phyloP scores from a whole-genome alignment of 495 filamentous ascomycete genomes.

The Xylaria telfairii region DNA sequence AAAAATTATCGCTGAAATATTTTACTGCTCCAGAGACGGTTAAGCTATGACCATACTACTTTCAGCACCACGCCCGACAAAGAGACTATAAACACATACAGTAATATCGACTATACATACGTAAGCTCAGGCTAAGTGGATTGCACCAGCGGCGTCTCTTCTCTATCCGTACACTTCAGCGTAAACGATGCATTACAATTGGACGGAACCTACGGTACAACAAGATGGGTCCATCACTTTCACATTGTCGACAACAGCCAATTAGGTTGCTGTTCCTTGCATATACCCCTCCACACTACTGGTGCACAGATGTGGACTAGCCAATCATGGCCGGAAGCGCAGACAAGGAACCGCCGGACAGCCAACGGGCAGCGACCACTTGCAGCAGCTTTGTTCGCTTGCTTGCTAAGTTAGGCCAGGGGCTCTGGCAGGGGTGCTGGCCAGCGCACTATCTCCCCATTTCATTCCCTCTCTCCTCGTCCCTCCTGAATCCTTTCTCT shows the following conservation, averaged over 20 bases:
- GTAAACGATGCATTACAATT: slow-evolving; percentile 10
- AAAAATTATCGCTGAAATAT: not conserved
- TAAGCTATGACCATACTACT: too few species aligned
- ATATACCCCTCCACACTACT: not conserved
- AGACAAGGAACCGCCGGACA: slow-evolving; percentile 11
- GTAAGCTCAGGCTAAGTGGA: not conserved
- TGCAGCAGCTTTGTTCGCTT: slow-evolving; percentile 8
- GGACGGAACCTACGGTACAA: not conserved
- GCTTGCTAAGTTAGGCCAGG: slow-evolving; percentile 1
- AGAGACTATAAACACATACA: too few species aligned
- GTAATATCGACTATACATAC: too few species aligned
- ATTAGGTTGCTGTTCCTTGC: slow-evolving; percentile 11
- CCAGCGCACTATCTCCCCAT: slow-evolving; percentile 30
- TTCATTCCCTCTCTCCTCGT: slow-evolving; percentile 32
- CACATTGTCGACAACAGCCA: not conserved
- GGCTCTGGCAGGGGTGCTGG: slow-evolving; percentile 7
- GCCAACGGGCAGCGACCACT: not conserved
- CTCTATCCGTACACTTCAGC: not conserved
- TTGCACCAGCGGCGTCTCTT: not conserved
- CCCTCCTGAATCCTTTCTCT: slow-evolving; percentile 23
- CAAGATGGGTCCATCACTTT: slow-evolving; percentile 5
- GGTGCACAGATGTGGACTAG: not conserved
- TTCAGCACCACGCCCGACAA: too few species aligned
- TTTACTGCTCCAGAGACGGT: not conserved
- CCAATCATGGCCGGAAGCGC: not conserved